Evolutionary conservation across 2,329 filamentous ascomycete species (phyloP), one percentile per base, ranked within the genome.

Genomic region (Fusarium veterinarium): DNA sequence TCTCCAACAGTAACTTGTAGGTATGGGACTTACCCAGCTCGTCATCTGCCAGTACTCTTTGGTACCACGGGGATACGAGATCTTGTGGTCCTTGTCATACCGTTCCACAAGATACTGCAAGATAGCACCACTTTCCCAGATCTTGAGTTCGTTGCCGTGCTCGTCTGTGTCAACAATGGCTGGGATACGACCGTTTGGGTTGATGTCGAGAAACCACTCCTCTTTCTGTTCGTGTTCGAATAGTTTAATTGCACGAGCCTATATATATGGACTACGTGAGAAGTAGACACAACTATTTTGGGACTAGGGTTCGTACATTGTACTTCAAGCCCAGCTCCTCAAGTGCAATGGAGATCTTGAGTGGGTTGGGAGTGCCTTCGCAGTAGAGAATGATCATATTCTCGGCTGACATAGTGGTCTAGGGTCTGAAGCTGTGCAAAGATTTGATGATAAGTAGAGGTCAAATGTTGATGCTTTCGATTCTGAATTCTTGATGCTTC

Each of bases 151-250:
- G 79, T 91, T 84, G 73, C 93, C 93, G 80, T 95, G 91, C 9
- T 86, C 85, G 80, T 93, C 91, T 16, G 86, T 92, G 82, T 97
- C 95, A 11, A 93, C 95, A 53, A 97, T 77, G 60, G 94, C 94
- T 5, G 95, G 95, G 75, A 97, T 97, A 72, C 95, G 92, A 71
- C 95, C 95, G 81, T 97, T 97, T 71, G 95, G 95, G 82, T 97
- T 97, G 84, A 97, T 96, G 46, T 91, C 89, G 25, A 96, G 88
- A 83, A 95, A 97, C 94, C 93, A 97, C 23, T 89, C 89, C 81
- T 95, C 84, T 78, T 95, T 96, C 77, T 96, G 94, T 20, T 85
- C 87, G 79, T 94, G 93, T 70, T 92, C 92, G 73, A 81, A 84
- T 60, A 97, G 87, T 20, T 92, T 87, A 74, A 96, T 90, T 51